Conservation (phyloP, 768 basidiomycete genomes). For the Boletus coccyginus region DNA sequence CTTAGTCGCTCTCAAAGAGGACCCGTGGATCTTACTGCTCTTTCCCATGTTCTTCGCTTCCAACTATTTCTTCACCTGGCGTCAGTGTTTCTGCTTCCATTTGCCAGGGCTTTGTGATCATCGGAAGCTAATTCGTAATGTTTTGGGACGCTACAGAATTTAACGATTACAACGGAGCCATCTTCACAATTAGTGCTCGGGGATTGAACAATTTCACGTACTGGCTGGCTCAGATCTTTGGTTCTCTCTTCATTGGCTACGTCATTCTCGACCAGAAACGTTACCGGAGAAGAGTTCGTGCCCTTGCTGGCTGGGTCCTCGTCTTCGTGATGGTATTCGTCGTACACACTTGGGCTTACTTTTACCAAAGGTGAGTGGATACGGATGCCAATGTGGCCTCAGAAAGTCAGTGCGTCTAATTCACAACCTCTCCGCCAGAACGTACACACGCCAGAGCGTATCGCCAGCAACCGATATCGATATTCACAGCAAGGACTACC, state of each 20-base stretch:
- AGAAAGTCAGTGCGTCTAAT: neutral
- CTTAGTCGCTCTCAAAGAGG: constrained; percentile 62
- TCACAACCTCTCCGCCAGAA: neutral
- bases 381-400: neutral
- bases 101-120: neutral
- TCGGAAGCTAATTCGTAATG: neutral
- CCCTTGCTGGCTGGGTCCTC: constrained; percentile 67
- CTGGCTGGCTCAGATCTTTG: constrained; percentile 76
- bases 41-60: constrained; percentile 86
- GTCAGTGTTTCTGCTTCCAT: constrained; percentile 37
- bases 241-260: constrained; percentile 69
- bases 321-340: constrained; percentile 64
- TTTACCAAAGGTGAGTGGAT: constrained; percentile 63
- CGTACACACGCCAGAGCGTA: constrained; percentile 58
- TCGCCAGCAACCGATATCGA: constrained; percentile 47
- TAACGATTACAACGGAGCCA: constrained; percentile 72
- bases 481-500: constrained; percentile 53
- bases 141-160: constrained; percentile 50
- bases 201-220: constrained; percentile 77
- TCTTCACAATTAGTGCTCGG: constrained; percentile 81
- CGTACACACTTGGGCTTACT: constrained; percentile 75
- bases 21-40: constrained; percentile 70
- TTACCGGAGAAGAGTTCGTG: constrained; percentile 62
- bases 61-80: constrained; percentile 87
- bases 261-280: constrained; percentile 55